Conservation (phyloP, 129 eudicot species). For the Flaveria trinervia region DNA sequence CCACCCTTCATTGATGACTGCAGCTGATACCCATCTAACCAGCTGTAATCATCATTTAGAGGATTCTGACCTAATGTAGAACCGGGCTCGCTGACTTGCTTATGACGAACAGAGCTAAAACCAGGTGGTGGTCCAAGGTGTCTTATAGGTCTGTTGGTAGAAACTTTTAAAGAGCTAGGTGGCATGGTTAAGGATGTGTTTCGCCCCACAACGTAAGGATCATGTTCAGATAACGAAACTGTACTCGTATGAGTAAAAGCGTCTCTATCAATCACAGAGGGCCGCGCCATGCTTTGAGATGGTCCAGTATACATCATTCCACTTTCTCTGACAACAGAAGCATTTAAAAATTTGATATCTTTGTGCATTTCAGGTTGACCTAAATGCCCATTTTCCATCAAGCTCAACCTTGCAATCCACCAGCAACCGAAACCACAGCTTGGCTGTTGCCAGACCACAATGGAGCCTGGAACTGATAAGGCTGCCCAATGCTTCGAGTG, state of each 20-base stretch:
- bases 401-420: conserved; percentile 43
- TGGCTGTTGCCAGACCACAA: conserved; percentile 40
- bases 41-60: conserved; percentile 46
- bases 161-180: conserved; percentile 39
- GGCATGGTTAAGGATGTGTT: conserved; percentile 26
- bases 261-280: conserved; percentile 28
- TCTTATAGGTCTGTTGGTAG: conserved; percentile 48
- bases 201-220: conserved; percentile 31
- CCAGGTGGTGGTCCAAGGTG: conserved; percentile 80
- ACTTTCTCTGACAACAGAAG: conserved; percentile 21
- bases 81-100: conserved; percentile 36
- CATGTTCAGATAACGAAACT: conserved; percentile 35
- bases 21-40: conserved; percentile 56
- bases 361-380: conserved; percentile 33
- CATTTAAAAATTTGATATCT: conserved; percentile 25
- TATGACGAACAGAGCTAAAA: conserved; percentile 54
- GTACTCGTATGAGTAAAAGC: conserved; percentile 18
- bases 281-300: conserved; percentile 31
- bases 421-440: conserved; percentile 19
- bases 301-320: conserved; percentile 22
- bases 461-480: conserved; percentile 33
- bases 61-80: conserved; percentile 40
- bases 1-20: conserved; percentile 43
- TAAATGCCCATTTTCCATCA: conserved; percentile 49
- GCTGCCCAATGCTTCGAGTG: conserved; percentile 30